phyloP scores from a whole-genome alignment of 805 yeast species.

The Wickerhamiella musiphila region DNA sequence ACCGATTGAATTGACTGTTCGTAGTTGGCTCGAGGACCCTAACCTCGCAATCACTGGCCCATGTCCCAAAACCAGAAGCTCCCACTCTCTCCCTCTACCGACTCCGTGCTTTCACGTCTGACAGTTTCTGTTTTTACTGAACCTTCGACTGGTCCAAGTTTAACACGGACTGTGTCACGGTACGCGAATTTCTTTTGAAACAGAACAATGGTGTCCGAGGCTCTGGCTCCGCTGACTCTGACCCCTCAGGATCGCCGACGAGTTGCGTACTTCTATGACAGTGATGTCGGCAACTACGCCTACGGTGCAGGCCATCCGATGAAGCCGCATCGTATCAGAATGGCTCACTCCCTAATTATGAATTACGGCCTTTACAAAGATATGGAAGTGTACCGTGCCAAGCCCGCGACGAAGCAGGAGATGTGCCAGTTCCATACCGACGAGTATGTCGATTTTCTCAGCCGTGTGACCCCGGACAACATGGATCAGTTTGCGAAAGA shows the following conservation, averaged over 20 bases:
- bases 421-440: constrained; percentile 98
- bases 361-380: constrained; percentile 90
- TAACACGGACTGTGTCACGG: no score
- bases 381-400: constrained; percentile 94
- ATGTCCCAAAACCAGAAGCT: no score
- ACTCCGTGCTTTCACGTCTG: no score
- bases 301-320: constrained; percentile 98
- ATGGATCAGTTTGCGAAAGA: constrained; percentile 74
- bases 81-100: no score
- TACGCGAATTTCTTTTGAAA: neutral
- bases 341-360: constrained; percentile 95
- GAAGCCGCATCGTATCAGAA: constrained; percentile 97
- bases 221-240: constrained; percentile 46
- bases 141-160: no score
- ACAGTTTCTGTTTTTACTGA: no score
- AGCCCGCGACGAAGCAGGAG: constrained; percentile 94
- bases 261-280: constrained; percentile 66
- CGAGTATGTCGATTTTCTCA: constrained; percentile 84
- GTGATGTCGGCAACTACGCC: constrained; percentile 95
- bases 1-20: no score
- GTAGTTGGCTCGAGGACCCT: no score
- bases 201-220: constrained; percentile 20
- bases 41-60: no score
- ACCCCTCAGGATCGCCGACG: constrained; percentile 37
- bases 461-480: constrained; percentile 84